Evolutionary conservation across 805 yeast species (phyloP).

Genomic region (Candida chilensis): DNA sequence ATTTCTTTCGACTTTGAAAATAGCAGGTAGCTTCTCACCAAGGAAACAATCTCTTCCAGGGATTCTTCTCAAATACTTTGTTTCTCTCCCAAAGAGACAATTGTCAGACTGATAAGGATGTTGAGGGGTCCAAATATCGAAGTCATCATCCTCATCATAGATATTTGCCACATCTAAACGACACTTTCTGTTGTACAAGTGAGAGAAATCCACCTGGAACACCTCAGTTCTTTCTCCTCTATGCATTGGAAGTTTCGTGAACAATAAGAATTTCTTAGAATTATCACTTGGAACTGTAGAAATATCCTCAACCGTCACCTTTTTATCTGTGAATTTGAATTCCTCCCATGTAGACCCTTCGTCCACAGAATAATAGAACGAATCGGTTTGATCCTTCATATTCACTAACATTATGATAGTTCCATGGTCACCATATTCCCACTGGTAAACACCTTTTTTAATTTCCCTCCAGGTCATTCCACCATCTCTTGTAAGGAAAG

Average conservation of each 20-base stretch:
- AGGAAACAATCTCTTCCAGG: slow-evolving; percentile 32
- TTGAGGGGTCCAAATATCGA: slow-evolving; percentile 1
- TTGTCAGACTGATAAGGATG: slow-evolving; percentile 1
- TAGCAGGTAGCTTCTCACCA: slow-evolving; percentile 26
- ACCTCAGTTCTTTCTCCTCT: slow-evolving; percentile 5
- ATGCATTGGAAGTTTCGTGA: slow-evolving; percentile 9
- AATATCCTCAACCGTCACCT: slow-evolving; percentile 21
- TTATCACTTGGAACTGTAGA: slow-evolving; percentile 35
- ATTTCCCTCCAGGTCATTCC: slow-evolving; percentile 34
- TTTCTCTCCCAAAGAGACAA: slow-evolving; percentile 1
- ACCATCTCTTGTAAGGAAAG: slow-evolving; percentile 30
- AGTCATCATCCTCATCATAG: neutral
- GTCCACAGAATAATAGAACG: slow-evolving; percentile 23
- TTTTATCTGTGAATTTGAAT: slow-evolving; percentile 18
- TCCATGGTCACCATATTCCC: slow-evolving; percentile 39
- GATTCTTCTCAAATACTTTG: slow-evolving; percentile 2
- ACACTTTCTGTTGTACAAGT: neutral
- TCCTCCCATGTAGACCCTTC: slow-evolving; percentile 26
- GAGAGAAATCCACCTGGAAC: neutral
- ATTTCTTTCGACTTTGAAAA: slow-evolving; percentile 21
- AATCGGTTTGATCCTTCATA: slow-evolving; percentile 17
- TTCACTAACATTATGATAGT: slow-evolving; percentile 26
- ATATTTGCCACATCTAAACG: neutral
- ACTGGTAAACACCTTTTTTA: slow-evolving; percentile 23
- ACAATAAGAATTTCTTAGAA: slow-evolving; percentile 24